Conservation (phyloP, 2,329 filamentous ascomycete species). For the Ambrosiella beaveri region DNA sequence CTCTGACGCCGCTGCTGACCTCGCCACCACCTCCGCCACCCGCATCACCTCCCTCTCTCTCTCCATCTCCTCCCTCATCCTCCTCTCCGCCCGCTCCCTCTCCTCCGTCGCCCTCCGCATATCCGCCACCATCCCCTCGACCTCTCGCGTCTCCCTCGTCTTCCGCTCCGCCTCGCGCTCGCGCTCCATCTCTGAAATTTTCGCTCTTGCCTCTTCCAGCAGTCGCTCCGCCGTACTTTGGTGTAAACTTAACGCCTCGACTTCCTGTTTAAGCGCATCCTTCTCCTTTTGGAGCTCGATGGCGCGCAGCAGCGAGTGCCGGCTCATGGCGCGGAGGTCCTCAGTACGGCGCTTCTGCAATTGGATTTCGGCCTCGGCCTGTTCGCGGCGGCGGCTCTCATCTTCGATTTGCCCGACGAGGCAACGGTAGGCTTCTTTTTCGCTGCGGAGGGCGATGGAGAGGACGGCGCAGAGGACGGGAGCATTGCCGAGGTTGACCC, state of each 20-base stretch:
- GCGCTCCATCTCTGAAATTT: constrained; percentile 1
- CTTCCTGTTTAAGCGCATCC: not conserved
- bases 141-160: not conserved
- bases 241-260: not conserved
- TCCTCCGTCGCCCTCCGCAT: constrained; percentile 6
- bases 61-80: constrained; percentile 3
- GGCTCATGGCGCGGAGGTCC: too few relatives aligned
- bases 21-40: not conserved
- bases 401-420: too few relatives aligned
- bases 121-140: not conserved
- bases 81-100: not conserved
- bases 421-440: too few relatives aligned
- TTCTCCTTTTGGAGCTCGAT: not conserved
- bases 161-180: constrained; percentile 1
- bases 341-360: too few relatives aligned
- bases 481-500: too few relatives aligned
- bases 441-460: too few relatives aligned
- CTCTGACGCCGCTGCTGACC: not conserved
- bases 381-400: too few relatives aligned
- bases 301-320: not conserved
- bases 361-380: too few relatives aligned
- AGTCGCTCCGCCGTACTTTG: not conserved
- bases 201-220: not conserved
- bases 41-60: not conserved
- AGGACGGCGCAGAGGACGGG: too few relatives aligned